phyloP scores from a whole-genome alignment of 257 asterid genomes.

The Primulina huaijiensis region DNA sequence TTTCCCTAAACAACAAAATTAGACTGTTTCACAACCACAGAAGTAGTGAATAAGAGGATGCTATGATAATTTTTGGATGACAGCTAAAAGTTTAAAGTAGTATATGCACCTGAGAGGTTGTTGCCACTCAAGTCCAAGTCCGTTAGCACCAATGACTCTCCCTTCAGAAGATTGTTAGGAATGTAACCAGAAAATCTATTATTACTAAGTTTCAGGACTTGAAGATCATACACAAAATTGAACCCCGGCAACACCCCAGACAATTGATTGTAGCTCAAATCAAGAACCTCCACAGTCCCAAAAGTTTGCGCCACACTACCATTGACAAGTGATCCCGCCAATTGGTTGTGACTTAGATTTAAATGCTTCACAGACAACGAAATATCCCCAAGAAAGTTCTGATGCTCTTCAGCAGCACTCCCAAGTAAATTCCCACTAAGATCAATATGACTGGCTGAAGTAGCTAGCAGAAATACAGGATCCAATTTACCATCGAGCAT shows the following conservation, averaged over 20 bases:
- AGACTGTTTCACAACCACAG: neutral
- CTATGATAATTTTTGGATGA: neutral
- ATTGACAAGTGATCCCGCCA: constrained; percentile 68
- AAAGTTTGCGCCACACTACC: constrained; percentile 57
- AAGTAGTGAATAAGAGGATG: neutral
- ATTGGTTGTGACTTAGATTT: constrained; percentile 72
- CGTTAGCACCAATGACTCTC: constrained; percentile 68
- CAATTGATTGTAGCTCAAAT: constrained; percentile 88
- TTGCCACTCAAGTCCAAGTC: constrained; percentile 89
- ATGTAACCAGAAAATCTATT: constrained; percentile 69
- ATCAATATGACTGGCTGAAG: constrained; percentile 75
- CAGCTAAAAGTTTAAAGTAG: neutral
- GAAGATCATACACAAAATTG: constrained; percentile 79
- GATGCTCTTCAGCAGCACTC: constrained; percentile 42
- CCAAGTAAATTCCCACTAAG: constrained; percentile 68
- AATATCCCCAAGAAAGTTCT: constrained; percentile 48
- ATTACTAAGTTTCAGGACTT: constrained; percentile 71
- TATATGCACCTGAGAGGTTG: constrained; percentile 70
- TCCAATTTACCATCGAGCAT: constrained; percentile 77
- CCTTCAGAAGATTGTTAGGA: constrained; percentile 81
- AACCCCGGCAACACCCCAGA: constrained; percentile 90
- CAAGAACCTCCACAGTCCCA: constrained; percentile 72
- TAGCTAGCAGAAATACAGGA: constrained; percentile 55
- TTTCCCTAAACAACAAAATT: constrained; percentile 1
- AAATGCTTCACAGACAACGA: constrained; percentile 64